phyloP scores from a whole-genome alignment of 202 grass and related monocot genomes.

The Cymbopogon flexuosus region DNA sequence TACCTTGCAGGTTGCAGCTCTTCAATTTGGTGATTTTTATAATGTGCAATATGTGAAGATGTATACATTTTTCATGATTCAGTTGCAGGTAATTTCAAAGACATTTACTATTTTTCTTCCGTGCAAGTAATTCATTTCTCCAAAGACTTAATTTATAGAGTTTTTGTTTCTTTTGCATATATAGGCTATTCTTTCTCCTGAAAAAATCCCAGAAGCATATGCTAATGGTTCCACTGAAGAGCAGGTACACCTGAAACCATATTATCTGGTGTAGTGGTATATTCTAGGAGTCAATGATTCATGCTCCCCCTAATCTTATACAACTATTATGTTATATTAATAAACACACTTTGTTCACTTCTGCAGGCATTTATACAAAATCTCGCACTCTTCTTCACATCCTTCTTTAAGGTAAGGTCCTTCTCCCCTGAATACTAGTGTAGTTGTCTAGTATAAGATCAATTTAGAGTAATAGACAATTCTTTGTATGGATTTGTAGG shows the following conservation, averaged over 20 bases:
- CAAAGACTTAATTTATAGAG: neutral
- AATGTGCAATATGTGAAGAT: slow-evolving; percentile 96
- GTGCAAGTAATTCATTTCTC: neutral
- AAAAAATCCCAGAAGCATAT: slow-evolving; percentile 86
- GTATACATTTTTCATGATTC: slow-evolving; percentile 95
- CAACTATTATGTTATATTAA: neutral
- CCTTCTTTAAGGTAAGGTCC: slow-evolving; percentile 82
- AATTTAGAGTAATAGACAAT: neutral
- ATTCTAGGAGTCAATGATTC: neutral
- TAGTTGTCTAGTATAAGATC: neutral
- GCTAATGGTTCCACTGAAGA: slow-evolving; percentile 96
- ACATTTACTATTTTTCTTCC: slow-evolving; percentile 3
- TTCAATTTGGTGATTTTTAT: slow-evolving; percentile 99
- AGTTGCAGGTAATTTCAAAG: slow-evolving; percentile 73
- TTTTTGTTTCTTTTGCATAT: slow-evolving; percentile 3
- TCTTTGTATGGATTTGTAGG: neutral
- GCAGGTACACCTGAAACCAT: slow-evolving; percentile 44
- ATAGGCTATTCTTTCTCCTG: slow-evolving; percentile 85
- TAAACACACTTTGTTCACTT: neutral
- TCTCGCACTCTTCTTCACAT: slow-evolving; percentile 89
- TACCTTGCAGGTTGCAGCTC: slow-evolving; percentile 64
- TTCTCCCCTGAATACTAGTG: neutral
- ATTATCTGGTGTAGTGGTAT: neutral
- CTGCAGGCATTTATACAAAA: slow-evolving; percentile 97
- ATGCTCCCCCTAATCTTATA: neutral